Evolutionary conservation across 2,329 filamentous ascomycete species (phyloP).

Genomic region (Aspergillus sp.): DNA sequence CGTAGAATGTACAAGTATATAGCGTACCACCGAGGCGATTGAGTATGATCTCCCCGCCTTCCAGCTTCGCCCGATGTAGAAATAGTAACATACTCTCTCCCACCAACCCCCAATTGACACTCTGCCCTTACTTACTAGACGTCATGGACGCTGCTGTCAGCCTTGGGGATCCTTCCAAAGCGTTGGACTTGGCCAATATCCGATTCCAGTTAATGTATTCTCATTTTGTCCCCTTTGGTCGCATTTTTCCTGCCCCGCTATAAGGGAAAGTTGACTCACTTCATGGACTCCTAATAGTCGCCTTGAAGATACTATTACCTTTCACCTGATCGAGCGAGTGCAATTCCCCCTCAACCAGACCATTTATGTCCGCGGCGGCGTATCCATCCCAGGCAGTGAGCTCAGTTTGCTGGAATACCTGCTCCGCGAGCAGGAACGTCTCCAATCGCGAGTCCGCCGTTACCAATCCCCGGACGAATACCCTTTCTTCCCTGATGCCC

Average conservation of each 20-base stretch:
- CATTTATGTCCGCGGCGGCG: conserved; percentile 76
- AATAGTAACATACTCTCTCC: too few species aligned
- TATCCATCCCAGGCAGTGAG: conserved; percentile 64
- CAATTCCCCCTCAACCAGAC: conserved; percentile 89
- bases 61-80: too few species aligned
- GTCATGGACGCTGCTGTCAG: conserved; percentile 86
- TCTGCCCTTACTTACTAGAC: too few species aligned
- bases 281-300: conserved; percentile 53
- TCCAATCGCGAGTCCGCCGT: conserved; percentile 88
- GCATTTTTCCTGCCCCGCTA: conserved; percentile 3
- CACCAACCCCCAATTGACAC: too few species aligned
- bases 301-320: conserved; percentile 94
- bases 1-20: too few species aligned
- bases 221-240: neutral
- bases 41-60: too few species aligned
- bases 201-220: conserved; percentile 81
- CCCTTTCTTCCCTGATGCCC: conserved; percentile 82
- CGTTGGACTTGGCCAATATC: conserved; percentile 83
- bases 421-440: conserved; percentile 76
- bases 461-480: conserved; percentile 97
- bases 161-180: conserved; percentile 74
- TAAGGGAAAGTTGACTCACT: neutral
- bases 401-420: conserved; percentile 93
- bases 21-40: too few species aligned
- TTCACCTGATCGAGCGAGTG: conserved; percentile 93